phyloP scores from a whole-genome alignment of 2,329 filamentous ascomycete genomes.

The Arachnomyces sp. region DNA sequence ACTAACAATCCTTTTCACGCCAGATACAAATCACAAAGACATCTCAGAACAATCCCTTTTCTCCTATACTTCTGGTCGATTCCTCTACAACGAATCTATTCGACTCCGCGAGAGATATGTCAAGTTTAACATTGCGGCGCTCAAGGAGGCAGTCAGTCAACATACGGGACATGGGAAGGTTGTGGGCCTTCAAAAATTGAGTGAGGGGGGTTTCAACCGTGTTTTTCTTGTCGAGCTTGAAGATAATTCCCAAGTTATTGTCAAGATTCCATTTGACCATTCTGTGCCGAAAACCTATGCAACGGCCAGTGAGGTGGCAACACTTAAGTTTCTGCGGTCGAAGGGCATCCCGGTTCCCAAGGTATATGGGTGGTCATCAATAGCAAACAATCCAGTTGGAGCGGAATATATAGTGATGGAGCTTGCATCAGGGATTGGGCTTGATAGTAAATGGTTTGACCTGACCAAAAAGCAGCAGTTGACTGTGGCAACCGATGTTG shows the following conservation, averaged over 20 bases:
- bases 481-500: no score
- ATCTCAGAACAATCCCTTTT: slow-evolving; percentile 5
- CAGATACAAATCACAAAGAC: not conserved
- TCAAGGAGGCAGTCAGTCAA: slow-evolving; percentile 6
- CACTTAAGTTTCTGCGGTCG: slow-evolving; percentile 25
- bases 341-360: slow-evolving; percentile 31
- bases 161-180: slow-evolving; percentile 5
- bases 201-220: slow-evolving; percentile 32
- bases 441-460: no score
- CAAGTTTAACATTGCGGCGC: slow-evolving; percentile 9
- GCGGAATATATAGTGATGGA: slow-evolving; percentile 35
- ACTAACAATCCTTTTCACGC: no score
- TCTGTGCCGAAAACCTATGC: slow-evolving; percentile 24
- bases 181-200: slow-evolving; percentile 6
- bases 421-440: no score
- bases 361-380: slow-evolving; percentile 28
- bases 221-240: slow-evolving; percentile 25
- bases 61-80: slow-evolving; percentile 10
- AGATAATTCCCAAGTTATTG: slow-evolving; percentile 24
- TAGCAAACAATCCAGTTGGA: slow-evolving; percentile 27
- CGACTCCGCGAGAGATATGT: slow-evolving; percentile 9
- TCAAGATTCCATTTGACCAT: slow-evolving; percentile 25
- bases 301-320: slow-evolving; percentile 33
- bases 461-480: no score
- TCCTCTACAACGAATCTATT: slow-evolving; percentile 8